Percentiles rank a stretch among this genome's conserved stretches.
These are phyloP conservation scores for Hanseniaspora taiwanica DNA, from an alignment of 805 yeast genomes.

Conservation along the genomic window DNA sequence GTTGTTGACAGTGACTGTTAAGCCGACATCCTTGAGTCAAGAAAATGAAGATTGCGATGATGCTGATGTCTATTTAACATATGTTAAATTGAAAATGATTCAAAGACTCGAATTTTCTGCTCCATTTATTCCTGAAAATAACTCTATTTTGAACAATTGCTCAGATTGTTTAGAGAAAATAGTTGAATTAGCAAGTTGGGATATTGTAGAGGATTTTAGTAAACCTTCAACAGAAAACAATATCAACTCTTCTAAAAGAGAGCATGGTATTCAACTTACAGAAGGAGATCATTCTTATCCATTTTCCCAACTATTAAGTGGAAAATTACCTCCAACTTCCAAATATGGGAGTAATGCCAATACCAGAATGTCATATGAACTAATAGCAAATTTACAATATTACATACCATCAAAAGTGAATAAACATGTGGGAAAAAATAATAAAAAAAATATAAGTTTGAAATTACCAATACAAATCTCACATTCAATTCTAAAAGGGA, in stretches of 20 bases:
- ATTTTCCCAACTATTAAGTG: slow-evolving; percentile 79
- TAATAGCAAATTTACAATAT: slow-evolving; percentile 46
- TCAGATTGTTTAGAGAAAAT: slow-evolving; percentile 39
- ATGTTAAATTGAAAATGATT: slow-evolving; percentile 53
- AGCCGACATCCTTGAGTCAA: background rate
- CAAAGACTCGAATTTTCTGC: slow-evolving; percentile 56
- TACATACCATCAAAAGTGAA: slow-evolving; percentile 21
- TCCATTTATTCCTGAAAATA: slow-evolving; percentile 45
- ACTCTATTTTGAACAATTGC: slow-evolving; percentile 34
- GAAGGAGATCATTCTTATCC: slow-evolving; percentile 78
- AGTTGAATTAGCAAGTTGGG: slow-evolving; percentile 77
- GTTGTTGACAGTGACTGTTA: slow-evolving; percentile 44
- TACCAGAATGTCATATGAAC: slow-evolving; percentile 54
- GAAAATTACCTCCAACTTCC: slow-evolving; percentile 70
- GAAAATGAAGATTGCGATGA: too few relatives aligned
- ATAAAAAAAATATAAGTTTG: slow-evolving; percentile 28
- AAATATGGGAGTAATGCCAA: slow-evolving; percentile 38
- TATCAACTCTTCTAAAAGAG: too few relatives aligned
- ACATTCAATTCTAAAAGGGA: slow-evolving; percentile 67
- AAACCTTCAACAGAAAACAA: too few relatives aligned
- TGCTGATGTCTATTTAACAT: slow-evolving; percentile 25
- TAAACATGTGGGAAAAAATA: slow-evolving; percentile 7
- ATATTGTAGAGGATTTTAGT: slow-evolving; percentile 57
- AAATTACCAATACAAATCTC: slow-evolving; percentile 57
- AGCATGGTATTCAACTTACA: slow-evolving; percentile 24